Conservation (phyloP, 2,329 filamentous ascomycete species). For the Boeremia exigua region DNA sequence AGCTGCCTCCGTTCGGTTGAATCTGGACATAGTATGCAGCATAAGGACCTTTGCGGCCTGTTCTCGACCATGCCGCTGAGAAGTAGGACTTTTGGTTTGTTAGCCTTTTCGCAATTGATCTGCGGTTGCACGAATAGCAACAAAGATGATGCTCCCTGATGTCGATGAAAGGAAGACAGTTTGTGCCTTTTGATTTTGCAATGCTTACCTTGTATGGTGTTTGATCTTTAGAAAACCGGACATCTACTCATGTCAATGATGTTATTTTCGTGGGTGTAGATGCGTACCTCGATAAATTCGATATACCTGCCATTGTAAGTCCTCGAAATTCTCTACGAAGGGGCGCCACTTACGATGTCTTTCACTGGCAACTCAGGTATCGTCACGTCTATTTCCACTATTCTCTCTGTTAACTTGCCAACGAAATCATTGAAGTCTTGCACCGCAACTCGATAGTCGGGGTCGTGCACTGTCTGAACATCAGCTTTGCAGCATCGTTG, state of each 20-base stretch:
- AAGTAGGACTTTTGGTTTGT: slow-evolving; percentile 69
- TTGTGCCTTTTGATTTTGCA: background rate
- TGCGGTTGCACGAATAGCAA: background rate
- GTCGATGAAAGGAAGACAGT: background rate
- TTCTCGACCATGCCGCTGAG: slow-evolving; percentile 85
- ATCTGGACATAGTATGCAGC: slow-evolving; percentile 89
- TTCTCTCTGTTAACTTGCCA: slow-evolving; percentile 71
- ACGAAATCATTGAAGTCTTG: slow-evolving; percentile 85
- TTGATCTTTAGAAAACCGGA: slow-evolving; percentile 81
- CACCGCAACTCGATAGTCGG: slow-evolving; percentile 77
- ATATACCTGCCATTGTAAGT: slow-evolving; percentile 63
- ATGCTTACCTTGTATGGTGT: slow-evolving; percentile 82
- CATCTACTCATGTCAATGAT: slow-evolving; percentile 57
- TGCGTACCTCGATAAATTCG: slow-evolving; percentile 72
- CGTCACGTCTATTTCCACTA: slow-evolving; percentile 77
- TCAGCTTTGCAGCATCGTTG: slow-evolving; percentile 17
- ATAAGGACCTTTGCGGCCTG: slow-evolving; percentile 70
- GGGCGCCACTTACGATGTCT: slow-evolving; percentile 66
- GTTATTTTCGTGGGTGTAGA: background rate
- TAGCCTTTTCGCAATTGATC: slow-evolving; percentile 18
- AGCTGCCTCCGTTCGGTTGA: slow-evolving; percentile 69
- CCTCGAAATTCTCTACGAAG: background rate
- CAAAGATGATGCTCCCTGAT: no score
- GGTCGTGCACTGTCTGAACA: slow-evolving; percentile 69
- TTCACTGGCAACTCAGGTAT: slow-evolving; percentile 86